Base-by-base conservation (phyloP, 495 filamentous ascomycete species). In the Apodospora peruviana region DNA sequence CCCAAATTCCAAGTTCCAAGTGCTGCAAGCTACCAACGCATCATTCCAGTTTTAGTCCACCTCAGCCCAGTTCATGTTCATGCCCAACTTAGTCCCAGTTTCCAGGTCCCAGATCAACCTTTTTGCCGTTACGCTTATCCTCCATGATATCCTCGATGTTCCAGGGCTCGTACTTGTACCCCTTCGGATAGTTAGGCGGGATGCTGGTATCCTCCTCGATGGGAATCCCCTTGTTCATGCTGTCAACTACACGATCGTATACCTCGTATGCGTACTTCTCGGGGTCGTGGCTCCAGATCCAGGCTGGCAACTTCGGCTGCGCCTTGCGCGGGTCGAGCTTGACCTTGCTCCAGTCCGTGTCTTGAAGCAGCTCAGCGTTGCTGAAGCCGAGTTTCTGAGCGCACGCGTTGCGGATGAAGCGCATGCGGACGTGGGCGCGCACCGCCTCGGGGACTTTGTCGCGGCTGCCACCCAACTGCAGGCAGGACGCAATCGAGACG, bases 401-500 rank as follows among this genome's bases (percentile, higher is more conserved):
- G 41, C 72, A 77, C 5, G 69, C 61, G 45, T 76, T 77, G n/a
- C 79, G 77, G 18, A 79, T 68, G 66, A 74, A 82, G 37, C 79
- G 68, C 50, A 72, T 67, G 44, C 72, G 58, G 16, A 72, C 64
- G 46, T 80, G 75, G 8, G 74, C 67, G n/a, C 69, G 68, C 2
- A 77, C 70, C 11, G 73, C 67, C 32, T 66, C 55, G 0, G 66
- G 56, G 50, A 86, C 70, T 52, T 84, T 84, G 41, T 85, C 79
- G 57, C 76, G 78, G n/a, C n/a, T n/a, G 0, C 80, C 79, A 18
- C 67, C 79, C 9, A 82, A 57, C 53, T 80, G 72, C 14, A 88
- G 69, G 42, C 78, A 82, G 1, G 78, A 70, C 2, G 84, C 82
- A 2, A 88, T 59, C 1, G 77, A 79, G 34, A 84, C 72, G 16